Evolutionary conservation across 345 rosid species (phyloP).

Genomic region (Brassica incana): DNA sequence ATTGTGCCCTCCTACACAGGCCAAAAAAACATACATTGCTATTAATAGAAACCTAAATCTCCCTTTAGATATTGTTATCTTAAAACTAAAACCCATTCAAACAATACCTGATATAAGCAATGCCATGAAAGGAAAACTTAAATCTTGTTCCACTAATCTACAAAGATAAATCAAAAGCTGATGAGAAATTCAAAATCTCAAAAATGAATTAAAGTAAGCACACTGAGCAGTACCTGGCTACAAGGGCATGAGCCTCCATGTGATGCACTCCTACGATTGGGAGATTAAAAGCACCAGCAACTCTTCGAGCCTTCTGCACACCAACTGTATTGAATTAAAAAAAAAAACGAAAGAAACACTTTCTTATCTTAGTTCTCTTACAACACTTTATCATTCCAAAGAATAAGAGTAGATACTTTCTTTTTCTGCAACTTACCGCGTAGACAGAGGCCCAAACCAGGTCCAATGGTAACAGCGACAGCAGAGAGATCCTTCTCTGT

Average conservation of each 20-base stretch:
- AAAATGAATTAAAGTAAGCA: not conserved
- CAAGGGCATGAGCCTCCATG: constrained; percentile 98
- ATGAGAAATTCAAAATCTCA: constrained; percentile 1
- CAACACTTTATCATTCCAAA: not conserved
- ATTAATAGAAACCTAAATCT: constrained; percentile 7
- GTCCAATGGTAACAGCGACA: constrained; percentile 98
- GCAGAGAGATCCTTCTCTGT: constrained; percentile 76
- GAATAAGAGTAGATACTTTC: not conserved
- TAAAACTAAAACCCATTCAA: not conserved
- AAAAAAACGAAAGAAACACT: not conserved
- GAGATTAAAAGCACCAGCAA: constrained; percentile 67
- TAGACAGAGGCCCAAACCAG: constrained; percentile 94
- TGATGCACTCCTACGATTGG: constrained; percentile 87
- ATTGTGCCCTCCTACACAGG: constrained; percentile 79
- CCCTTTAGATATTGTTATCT: not conserved
- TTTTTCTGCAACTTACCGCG: constrained; percentile 58
- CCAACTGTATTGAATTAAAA: constrained; percentile 56
- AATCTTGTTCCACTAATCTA: constrained; percentile 68
- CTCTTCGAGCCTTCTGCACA: constrained; percentile 76
- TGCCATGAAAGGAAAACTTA: constrained; percentile 91
- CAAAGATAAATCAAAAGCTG: constrained; percentile 3
- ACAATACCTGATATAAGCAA: constrained; percentile 83
- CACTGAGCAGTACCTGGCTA: constrained; percentile 59
- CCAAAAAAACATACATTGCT: not conserved
- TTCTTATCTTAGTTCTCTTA: not conserved